Base-by-base conservation (phyloP, 768 basidiomycete species). In the Rickenella mellea region DNA sequence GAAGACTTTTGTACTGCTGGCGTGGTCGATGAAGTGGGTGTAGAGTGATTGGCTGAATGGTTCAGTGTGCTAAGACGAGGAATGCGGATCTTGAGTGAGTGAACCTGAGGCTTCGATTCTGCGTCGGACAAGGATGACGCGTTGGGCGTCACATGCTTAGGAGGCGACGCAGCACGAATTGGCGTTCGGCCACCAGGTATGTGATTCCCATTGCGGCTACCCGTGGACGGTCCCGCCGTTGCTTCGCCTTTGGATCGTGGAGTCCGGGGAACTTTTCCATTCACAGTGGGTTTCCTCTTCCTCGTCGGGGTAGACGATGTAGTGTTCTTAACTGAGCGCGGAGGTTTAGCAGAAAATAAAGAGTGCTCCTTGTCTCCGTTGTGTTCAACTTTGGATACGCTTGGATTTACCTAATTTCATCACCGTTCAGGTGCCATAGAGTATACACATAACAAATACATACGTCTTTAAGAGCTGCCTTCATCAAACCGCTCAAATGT, bases 21-120 rank as follows among this genome's bases (percentile, higher is more conserved):
- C 40, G 48, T n/a, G 28, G 21, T 36, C 21, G 47, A 27, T 9
- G 46, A 11, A 7, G 51, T 21, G 2, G 44, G 12, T 9, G 47
- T 9, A 11, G 51, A n/a, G 12, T 42, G 15, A 21, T 20, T 28
- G 24, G 10, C 40, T 26, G 9, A 43, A 6, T 46, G 44, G 30
- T 37, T 48, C n/a, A 59, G 32, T 1, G 46, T 44, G 17, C 45
- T 43, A 5, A 53, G 44, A 22, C 54, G 43, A 7, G 57, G 58
- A 20, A 60, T 45, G 15, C 58, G 57, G 22, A 60, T 60, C 50
- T 58, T 60, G 25, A 60, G 44, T 2, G 57, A 50, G 2, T 53
- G 52, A 12, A 17, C 33, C 7, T 22, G 19, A 3, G 33, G 14
- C 27, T 43, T 36, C 33, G 31, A 19, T 19, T 30, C 42, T 30